phyloP scores from a whole-genome alignment of 352 stramenopile genomes.

The Globisporangium ultimum region DNA sequence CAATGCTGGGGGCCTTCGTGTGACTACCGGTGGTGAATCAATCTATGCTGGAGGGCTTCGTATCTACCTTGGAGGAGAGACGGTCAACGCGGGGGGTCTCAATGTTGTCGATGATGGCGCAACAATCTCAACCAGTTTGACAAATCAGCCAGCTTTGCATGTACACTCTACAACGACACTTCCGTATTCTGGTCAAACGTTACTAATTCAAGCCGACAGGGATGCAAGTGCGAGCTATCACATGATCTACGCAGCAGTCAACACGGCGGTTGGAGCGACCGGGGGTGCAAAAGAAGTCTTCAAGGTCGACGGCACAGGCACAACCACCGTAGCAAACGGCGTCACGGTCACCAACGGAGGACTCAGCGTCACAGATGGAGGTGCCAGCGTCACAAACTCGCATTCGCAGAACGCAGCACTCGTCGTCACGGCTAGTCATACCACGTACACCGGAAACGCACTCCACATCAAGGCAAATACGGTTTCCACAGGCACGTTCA shows the following conservation, averaged over 20 bases:
- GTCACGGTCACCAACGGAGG: slow-evolving; percentile 11
- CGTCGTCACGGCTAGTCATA: no score
- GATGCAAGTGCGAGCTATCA: slow-evolving; percentile 5
- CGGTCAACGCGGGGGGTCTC: slow-evolving; percentile 28
- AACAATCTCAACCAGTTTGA: slow-evolving; percentile 18
- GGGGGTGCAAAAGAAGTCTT: not conserved
- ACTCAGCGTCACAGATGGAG: slow-evolving; percentile 4
- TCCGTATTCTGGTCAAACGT: slow-evolving; percentile 1
- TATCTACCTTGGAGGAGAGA: slow-evolving; percentile 33
- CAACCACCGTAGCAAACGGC: not conserved
- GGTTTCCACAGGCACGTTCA: no score
- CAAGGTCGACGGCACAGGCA: not conserved
- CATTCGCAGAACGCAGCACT: no score
- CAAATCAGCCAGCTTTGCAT: slow-evolving; percentile 18
- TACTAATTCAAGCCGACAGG: slow-evolving; percentile 1
- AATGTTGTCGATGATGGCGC: slow-evolving; percentile 32
- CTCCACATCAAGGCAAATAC: no score
- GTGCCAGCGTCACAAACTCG: slow-evolving; percentile 12
- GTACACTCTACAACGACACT: slow-evolving; percentile 16
- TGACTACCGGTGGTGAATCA: slow-evolving; percentile 26
- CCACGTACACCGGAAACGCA: no score
- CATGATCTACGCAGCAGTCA: slow-evolving; percentile 19
- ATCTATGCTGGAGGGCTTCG: slow-evolving; percentile 38
- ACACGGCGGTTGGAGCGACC: not conserved
- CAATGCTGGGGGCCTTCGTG: slow-evolving; percentile 16